Percentiles rank a stretch among this genome's conserved stretches.
Conservation (phyloP, 1,284 basidiomycete species). For the Cronartium quercuum region DNA sequence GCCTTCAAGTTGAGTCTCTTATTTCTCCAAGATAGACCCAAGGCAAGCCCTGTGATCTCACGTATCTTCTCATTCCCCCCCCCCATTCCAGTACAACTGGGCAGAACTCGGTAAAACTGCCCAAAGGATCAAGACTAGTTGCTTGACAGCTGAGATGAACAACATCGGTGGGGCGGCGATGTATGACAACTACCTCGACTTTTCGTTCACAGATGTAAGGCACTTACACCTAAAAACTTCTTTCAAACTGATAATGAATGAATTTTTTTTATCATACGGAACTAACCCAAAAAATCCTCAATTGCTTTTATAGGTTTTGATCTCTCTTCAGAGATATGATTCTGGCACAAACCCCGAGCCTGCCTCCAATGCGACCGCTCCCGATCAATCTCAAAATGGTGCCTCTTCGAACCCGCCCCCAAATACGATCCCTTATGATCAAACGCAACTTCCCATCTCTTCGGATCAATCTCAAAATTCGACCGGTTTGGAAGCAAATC, state of each 20-base stretch:
- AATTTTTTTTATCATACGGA: neutral
- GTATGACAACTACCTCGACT: conserved; percentile 5
- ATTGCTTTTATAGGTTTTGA: neutral
- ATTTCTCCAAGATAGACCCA: neutral
- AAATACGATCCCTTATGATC: too few relatives aligned
- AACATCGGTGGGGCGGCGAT: conserved; percentile 1
- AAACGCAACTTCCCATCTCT: neutral
- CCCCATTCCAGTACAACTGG: conserved; percentile 20
- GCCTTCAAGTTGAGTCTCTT: conserved; percentile 2
- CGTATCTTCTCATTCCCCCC: neutral
- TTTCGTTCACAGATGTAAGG: conserved; percentile 13
- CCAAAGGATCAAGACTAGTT: neutral
- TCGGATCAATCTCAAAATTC: too few relatives aligned
- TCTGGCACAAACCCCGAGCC: too few relatives aligned
- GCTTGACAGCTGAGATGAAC: neutral
- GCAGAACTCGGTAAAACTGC: conserved; percentile 10
- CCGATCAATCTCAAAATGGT: too few relatives aligned
- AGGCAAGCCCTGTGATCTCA: neutral
- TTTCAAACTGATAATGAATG: neutral
- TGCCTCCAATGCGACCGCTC: too few relatives aligned
- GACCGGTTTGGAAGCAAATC: too few relatives aligned
- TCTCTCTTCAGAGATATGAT: neutral
- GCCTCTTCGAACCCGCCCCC: too few relatives aligned
- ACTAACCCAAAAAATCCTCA: neutral
- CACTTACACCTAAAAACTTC: neutral